These are phyloP conservation scores for Solanum hybrid DNA, from an alignment of 305 asterid species.

Conservation along the genomic window DNA sequence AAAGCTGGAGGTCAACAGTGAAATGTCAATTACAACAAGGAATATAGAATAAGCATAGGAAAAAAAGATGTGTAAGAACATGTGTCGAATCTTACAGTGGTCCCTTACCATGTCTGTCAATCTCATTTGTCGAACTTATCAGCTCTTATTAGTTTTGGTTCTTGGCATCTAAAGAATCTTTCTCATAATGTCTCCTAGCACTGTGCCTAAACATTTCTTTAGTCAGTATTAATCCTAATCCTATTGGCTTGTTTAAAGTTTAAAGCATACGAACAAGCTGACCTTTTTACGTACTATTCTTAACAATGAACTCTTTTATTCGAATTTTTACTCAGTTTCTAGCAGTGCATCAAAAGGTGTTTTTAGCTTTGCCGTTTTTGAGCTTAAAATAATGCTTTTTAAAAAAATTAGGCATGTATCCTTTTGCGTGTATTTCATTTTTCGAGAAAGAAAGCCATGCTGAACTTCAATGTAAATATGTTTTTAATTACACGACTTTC, in stretches of 20 bases:
- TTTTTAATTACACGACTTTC: not conserved
- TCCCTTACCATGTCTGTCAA: not conserved
- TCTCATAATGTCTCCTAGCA: not conserved
- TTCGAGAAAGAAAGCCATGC: not conserved
- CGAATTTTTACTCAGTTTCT: not conserved
- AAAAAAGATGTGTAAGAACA: not conserved
- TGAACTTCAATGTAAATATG: not conserved
- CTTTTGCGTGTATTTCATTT: not conserved
- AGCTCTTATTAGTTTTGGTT: not conserved
- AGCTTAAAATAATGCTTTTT: not conserved
- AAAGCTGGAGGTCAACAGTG: not conserved
- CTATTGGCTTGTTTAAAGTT: not conserved
- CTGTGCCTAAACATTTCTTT: not conserved
- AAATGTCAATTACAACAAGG: not conserved
- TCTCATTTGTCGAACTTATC: not conserved
- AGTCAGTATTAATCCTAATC: not conserved
- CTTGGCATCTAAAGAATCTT: not conserved
- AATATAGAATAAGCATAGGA: not conserved
- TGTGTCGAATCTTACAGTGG: not conserved
- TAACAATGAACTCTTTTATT: not conserved
- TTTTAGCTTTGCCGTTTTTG: not conserved
- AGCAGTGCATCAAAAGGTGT: conserved; percentile 1
- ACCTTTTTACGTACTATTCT: not conserved
- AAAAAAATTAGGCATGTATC: not conserved
- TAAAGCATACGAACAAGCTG: not conserved